Evolutionary conservation across 2,329 filamentous ascomycete species (phyloP), one percentile per base, ranked within the genome.

Genomic region (Hirsutella rhossiliensis): DNA sequence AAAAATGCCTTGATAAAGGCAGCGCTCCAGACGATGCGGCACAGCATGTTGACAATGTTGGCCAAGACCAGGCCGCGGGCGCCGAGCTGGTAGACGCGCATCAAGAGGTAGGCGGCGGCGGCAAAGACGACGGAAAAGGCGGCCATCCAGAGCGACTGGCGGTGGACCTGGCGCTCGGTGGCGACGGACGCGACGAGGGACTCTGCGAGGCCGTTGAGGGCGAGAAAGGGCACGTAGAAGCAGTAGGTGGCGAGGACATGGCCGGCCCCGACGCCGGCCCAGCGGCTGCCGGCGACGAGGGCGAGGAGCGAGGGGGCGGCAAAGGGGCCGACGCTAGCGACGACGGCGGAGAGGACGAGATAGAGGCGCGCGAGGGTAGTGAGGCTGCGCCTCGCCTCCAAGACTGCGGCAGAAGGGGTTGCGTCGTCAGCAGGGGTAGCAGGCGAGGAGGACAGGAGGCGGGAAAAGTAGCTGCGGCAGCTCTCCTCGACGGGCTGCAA

Each of bases 401-500:
- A 45, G 7, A 72, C 52, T 2, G 60, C 52, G 12, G 61, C 12
- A 18, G 27, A 13, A n/a, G 31, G 23, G 18, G 40, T 15, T 12
- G 19, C 13, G 11, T 17, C 12, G 30, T 13, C 19, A 20, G 46
- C 48, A 38, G 47, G 55, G 13, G 50, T 37, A 1, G 53, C 34
- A 4, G 43, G 32, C 1, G 56, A 44, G 1, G 62, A 58, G 0
- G 71, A 62, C 19, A 96, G 78, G 1, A 95, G 69, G 30, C 84
- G 84, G 43, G 87, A 89, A 47, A 97, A 96, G 58, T 95, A 81
- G 57, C 82, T 88, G 34, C 94, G 82, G 50, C 84, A 89, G 60
- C 84, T 90, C 63, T 98, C 94, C 62, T 98, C 92, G 47, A 98
- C 79, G 8, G 92, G 94, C 56, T 97, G 92, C 60, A 98, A 90